Conservation (phyloP, 306 rosid genomes). For the Dicorynia guianensis region DNA sequence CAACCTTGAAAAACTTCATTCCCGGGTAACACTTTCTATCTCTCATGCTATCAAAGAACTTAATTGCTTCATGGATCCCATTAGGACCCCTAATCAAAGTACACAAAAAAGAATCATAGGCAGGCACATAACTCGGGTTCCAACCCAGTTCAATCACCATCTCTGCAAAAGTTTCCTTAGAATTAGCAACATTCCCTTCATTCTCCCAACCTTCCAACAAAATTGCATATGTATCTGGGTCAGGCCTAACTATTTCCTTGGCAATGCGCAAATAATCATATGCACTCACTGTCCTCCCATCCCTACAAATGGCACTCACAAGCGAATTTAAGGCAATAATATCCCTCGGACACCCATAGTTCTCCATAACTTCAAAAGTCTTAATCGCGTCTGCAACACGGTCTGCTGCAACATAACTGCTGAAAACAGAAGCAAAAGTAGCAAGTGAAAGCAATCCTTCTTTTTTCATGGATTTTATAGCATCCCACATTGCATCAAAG, state of each 20-base stretch:
- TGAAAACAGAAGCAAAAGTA: slow-evolving; percentile 70
- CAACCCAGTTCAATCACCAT: slow-evolving; percentile 73
- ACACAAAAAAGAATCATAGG: slow-evolving; percentile 64
- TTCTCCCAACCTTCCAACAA: slow-evolving; percentile 78
- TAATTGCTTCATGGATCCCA: slow-evolving; percentile 57
- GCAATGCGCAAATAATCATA: slow-evolving; percentile 56
- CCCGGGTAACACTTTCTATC: slow-evolving; percentile 67
- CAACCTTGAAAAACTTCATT: slow-evolving; percentile 62
- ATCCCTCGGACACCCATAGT: slow-evolving; percentile 57
- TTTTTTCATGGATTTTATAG: slow-evolving; percentile 59
- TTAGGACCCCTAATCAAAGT: slow-evolving; percentile 55
- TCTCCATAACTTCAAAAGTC: slow-evolving; percentile 63
- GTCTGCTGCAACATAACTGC: slow-evolving; percentile 58
- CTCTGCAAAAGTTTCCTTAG: slow-evolving; percentile 61
- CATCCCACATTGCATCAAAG: slow-evolving; percentile 80
- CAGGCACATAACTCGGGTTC: slow-evolving; percentile 65
- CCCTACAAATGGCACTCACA: slow-evolving; percentile 71
- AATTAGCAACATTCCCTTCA: slow-evolving; percentile 55
- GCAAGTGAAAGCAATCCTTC: slow-evolving; percentile 58
- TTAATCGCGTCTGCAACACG: slow-evolving; percentile 52
- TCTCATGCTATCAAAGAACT: slow-evolving; percentile 52
- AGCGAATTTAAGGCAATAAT: slow-evolving; percentile 62
- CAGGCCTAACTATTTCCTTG: slow-evolving; percentile 54
- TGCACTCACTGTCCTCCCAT: slow-evolving; percentile 55
- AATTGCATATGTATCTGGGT: slow-evolving; percentile 62